Percentiles rank a stretch among this genome's conserved stretches.
Conservation (phyloP, 768 basidiomycete genomes). For the Pluteus cervinus region DNA sequence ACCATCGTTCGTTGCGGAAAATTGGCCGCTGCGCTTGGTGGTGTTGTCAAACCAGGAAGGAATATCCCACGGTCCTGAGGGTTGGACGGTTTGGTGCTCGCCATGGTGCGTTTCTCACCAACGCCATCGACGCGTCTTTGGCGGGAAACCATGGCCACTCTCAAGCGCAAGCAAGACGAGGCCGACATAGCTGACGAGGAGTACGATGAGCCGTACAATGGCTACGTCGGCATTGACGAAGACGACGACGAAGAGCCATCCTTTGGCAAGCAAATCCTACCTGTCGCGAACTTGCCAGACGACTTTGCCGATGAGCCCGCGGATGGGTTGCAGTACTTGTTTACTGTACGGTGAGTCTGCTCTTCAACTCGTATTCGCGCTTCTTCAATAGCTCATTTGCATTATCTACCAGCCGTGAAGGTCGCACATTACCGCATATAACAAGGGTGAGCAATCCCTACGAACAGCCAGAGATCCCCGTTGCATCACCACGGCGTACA, state of each 20-base stretch:
- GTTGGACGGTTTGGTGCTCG: too few species aligned
- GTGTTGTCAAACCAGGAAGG: too few species aligned
- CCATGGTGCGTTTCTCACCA: too few species aligned
- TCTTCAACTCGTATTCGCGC: neutral
- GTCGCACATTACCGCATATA: constrained; percentile 54
- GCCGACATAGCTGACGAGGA: constrained; percentile 46
- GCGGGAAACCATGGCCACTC: constrained; percentile 25
- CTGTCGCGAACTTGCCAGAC: constrained; percentile 73
- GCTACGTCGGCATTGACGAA: constrained; percentile 47
- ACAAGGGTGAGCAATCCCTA: constrained; percentile 70
- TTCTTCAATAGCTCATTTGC: constrained; percentile 1
- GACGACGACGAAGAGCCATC: constrained; percentile 57
- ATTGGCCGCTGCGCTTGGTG: too few species aligned
- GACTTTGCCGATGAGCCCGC: constrained; percentile 59
- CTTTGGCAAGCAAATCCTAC: constrained; percentile 67
- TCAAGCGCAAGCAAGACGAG: constrained; percentile 54
- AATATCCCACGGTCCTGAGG: too few species aligned
- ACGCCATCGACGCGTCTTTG: too few species aligned
- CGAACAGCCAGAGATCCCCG: constrained; percentile 28
- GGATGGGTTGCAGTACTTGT: constrained; percentile 78
- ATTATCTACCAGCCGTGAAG: constrained; percentile 53
- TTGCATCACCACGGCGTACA: constrained; percentile 13
- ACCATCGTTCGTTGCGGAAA: too few species aligned
- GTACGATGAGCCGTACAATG: constrained; percentile 56
- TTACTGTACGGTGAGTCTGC: constrained; percentile 62